A percentile compares a stretch with the other conserved stretches of the same genome.
These are phyloP conservation scores for Comarum palustre DNA, from an alignment of 306 rosid species.

Conservation along the genomic window DNA sequence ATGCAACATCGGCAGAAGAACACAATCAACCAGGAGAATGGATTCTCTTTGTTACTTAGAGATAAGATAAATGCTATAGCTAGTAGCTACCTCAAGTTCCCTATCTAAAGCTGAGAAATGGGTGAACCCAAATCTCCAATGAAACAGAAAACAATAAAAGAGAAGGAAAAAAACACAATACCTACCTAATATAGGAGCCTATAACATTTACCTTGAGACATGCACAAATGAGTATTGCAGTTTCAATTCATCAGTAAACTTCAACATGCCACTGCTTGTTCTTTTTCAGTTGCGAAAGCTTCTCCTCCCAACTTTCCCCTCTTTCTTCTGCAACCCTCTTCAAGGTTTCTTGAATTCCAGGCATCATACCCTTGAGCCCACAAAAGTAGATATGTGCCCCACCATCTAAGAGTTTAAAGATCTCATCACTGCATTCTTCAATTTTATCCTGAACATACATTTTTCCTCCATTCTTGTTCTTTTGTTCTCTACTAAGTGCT, in stretches of 20 bases:
- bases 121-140: slow-evolving; percentile 2
- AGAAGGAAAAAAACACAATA: slow-evolving; percentile 10
- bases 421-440: slow-evolving; percentile 87
- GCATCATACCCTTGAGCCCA: slow-evolving; percentile 98
- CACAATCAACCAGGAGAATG: slow-evolving; percentile 23
- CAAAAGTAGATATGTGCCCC: slow-evolving; percentile 98
- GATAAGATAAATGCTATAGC: slow-evolving; percentile 26
- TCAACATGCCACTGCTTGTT: slow-evolving; percentile 99
- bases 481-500: slow-evolving; percentile 92
- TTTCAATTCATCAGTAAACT: slow-evolving; percentile 56
- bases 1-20: neutral
- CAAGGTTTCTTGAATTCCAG: slow-evolving; percentile 93
- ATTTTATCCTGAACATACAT: slow-evolving; percentile 99
- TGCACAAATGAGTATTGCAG: slow-evolving; percentile 9
- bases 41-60: slow-evolving; percentile 13
- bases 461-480: slow-evolving; percentile 82
- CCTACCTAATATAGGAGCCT: slow-evolving; percentile 22
- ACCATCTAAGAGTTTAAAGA: slow-evolving; percentile 70
- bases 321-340: slow-evolving; percentile 81
- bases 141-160: neutral
- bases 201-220: neutral
- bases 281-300: slow-evolving; percentile 86
- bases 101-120: slow-evolving; percentile 24
- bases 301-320: slow-evolving; percentile 91
- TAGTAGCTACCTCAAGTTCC: slow-evolving; percentile 28